Evolutionary conservation across 768 basidiomycete genomes (phyloP).

Genomic region (Butyriboletus loyo): DNA sequence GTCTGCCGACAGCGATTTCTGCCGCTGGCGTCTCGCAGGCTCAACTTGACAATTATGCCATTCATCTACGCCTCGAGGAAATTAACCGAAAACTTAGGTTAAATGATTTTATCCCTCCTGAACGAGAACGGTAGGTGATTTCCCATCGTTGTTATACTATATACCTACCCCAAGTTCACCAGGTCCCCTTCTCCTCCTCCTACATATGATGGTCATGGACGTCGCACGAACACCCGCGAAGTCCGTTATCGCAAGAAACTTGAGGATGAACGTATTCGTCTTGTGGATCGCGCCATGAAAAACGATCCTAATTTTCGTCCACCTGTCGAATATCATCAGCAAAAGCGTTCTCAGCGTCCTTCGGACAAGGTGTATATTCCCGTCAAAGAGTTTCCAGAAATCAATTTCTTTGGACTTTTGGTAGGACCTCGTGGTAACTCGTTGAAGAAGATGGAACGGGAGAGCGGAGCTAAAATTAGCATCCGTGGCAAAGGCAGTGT

Average conservation of each 20-base stretch:
- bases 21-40: slow-evolving; percentile 91
- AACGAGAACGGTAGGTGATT: slow-evolving; percentile 71
- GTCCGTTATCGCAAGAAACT: slow-evolving; percentile 96
- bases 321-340: slow-evolving; percentile 93
- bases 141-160: not conserved
- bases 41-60: slow-evolving; percentile 97
- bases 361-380: slow-evolving; percentile 99
- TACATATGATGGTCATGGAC: slow-evolving; percentile 95
- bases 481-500: slow-evolving; percentile 98
- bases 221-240: slow-evolving; percentile 97
- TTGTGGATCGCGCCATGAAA: slow-evolving; percentile 96
- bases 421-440: slow-evolving; percentile 99
- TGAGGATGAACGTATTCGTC: slow-evolving; percentile 86
- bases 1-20: slow-evolving; percentile 90
- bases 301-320: slow-evolving; percentile 98
- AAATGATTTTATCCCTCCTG: slow-evolving; percentile 95
- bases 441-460: slow-evolving; percentile 98
- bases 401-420: slow-evolving; percentile 98
- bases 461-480: slow-evolving; percentile 97
- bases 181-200: slow-evolving; percentile 97
- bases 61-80: slow-evolving; percentile 93
- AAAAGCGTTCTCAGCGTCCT: slow-evolving; percentile 89
- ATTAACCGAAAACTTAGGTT: slow-evolving; percentile 92
- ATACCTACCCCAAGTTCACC: slow-evolving; percentile 14
- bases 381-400: slow-evolving; percentile 99